These are phyloP conservation scores for Diplogelasinospora grovesii DNA, from an alignment of 495 filamentous ascomycete species.

Conservation along the genomic window DNA sequence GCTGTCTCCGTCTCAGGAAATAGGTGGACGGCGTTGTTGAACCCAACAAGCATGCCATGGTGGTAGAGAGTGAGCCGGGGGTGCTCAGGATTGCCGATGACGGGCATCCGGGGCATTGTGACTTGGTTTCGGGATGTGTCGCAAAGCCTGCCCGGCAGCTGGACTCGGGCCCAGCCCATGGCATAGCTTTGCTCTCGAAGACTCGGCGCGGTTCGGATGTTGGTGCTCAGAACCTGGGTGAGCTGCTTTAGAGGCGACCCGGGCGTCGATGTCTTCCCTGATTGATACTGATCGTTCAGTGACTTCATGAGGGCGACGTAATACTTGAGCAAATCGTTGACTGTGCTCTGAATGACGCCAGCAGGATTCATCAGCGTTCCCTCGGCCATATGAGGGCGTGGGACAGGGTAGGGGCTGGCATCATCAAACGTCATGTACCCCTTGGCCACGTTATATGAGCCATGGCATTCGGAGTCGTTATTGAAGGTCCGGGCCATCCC, in stretches of 20 bases:
- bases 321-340: background rate
- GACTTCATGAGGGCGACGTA: background rate
- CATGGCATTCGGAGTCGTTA: conserved; percentile 1
- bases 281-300: background rate
- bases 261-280: background rate
- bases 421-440: conserved; percentile 1
- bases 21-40: conserved; percentile 13
- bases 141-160: conserved; percentile 2
- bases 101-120: conserved; percentile 5
- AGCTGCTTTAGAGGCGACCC: conserved; percentile 1
- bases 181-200: conserved; percentile 4
- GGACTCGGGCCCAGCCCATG: conserved; percentile 4
- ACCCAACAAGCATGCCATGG: conserved; percentile 18
- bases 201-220: conserved; percentile 1
- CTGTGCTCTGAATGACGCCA: conserved; percentile 3
- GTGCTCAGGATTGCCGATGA: conserved; percentile 9
- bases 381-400: background rate
- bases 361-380: conserved; percentile 2
- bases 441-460: background rate
- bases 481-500: conserved; percentile 1
- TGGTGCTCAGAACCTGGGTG: background rate
- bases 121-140: conserved; percentile 4
- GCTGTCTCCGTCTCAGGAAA: conserved; percentile 21
- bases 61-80: conserved; percentile 20
- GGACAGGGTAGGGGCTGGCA: conserved; percentile 1